Conservation (phyloP, 805 yeast species). For the Priceomyces medius region DNA sequence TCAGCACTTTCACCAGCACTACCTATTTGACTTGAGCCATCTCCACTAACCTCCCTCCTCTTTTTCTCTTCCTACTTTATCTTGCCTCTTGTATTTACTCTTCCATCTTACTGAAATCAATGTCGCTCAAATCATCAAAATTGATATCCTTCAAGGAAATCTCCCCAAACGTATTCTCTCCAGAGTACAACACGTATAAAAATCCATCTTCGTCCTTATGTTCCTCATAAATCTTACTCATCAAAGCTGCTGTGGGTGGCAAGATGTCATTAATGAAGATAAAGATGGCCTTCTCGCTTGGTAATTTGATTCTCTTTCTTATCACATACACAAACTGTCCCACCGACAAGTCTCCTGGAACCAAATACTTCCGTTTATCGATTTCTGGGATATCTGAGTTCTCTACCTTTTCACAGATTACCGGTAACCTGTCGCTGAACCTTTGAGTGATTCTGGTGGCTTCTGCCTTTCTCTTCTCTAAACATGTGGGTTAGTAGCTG, state of each 20-base stretch:
- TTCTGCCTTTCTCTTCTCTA: constrained; percentile 91
- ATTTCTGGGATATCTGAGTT: constrained; percentile 94
- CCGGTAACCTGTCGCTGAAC: constrained; percentile 92
- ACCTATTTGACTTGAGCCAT: too few species aligned
- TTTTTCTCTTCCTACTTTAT: background rate
- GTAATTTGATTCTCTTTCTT: constrained; percentile 91
- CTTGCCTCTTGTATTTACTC: background rate
- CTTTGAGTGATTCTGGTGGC: constrained; percentile 86
- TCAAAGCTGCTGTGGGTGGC: constrained; percentile 97
- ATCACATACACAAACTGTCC: constrained; percentile 98
- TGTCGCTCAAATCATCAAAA: constrained; percentile 9
- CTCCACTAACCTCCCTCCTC: background rate
- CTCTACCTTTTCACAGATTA: constrained; percentile 95
- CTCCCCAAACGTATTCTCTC: constrained; percentile 94
- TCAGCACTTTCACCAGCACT: background rate
- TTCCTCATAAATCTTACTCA: constrained; percentile 93
- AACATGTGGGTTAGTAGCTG: constrained; percentile 8
- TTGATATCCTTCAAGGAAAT: constrained; percentile 6
- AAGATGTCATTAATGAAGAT: constrained; percentile 94
- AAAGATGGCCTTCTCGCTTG: constrained; percentile 96
- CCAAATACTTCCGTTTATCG: constrained; percentile 95
- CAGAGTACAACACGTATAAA: constrained; percentile 91
- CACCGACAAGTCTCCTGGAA: constrained; percentile 92
- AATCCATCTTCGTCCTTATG: constrained; percentile 98
- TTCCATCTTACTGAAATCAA: constrained; percentile 6